Evolutionary conservation across 192 early-diverging fungal species (phyloP).

Genomic region (Entomortierella beljakovae): DNA sequence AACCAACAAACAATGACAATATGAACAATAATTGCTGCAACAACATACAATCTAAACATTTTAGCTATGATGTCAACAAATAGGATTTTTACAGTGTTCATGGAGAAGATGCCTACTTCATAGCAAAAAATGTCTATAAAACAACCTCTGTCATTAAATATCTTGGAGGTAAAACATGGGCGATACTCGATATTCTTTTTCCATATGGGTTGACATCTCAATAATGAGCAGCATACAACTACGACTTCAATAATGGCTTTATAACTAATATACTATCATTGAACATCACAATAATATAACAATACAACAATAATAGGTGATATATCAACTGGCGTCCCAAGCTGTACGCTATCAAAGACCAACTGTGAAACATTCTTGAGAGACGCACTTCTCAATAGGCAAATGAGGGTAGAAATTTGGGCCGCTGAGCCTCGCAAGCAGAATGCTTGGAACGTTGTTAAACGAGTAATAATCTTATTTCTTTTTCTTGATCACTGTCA

Average conservation of each 20-base stretch:
- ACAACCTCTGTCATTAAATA: slow-evolving; percentile 93
- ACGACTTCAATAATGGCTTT: too few relatives aligned
- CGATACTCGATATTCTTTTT: too few relatives aligned
- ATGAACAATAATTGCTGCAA: not conserved
- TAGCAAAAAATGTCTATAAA: slow-evolving; percentile 90
- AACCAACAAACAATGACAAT: not conserved
- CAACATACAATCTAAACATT: not conserved
- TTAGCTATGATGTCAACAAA: slow-evolving; percentile 3
- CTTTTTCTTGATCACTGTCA: too few relatives aligned
- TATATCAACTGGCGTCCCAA: slow-evolving; percentile 70
- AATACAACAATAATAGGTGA: slow-evolving; percentile 42
- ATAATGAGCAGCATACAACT: too few relatives aligned
- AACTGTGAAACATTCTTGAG: slow-evolving; percentile 83
- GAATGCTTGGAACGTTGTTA: slow-evolving; percentile 63
- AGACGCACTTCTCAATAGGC: slow-evolving; percentile 79
- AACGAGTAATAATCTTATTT: slow-evolving; percentile 24
- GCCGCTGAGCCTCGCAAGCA: slow-evolving; percentile 56
- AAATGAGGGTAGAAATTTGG: slow-evolving; percentile 91
- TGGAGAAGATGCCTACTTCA: slow-evolving; percentile 88
- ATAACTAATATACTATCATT: not conserved
- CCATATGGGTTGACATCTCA: too few relatives aligned
- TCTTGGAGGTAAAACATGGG: slow-evolving; percentile 69
- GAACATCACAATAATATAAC: not conserved
- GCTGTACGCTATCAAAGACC: slow-evolving; percentile 81
- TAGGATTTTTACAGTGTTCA: slow-evolving; percentile 90